Conservation (phyloP, 1,284 basidiomycete genomes). For the Trichosporon ovoides region DNA sequence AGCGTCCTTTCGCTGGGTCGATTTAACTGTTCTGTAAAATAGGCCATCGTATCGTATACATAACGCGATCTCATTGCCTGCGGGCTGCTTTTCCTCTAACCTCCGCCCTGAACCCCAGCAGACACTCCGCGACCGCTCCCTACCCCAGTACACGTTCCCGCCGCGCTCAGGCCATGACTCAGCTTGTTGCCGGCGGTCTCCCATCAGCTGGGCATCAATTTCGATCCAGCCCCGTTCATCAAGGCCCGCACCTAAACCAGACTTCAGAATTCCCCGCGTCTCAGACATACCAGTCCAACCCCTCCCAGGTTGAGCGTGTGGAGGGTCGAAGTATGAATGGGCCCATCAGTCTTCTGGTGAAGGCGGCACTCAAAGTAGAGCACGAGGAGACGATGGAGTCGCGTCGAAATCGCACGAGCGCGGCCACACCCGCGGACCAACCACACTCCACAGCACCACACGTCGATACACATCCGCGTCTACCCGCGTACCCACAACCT, state of each 20-base stretch:
- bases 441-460: neutral
- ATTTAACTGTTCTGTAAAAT: too few relatives aligned
- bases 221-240: neutral
- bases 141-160: neutral
- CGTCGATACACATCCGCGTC: neutral
- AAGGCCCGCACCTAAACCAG: neutral
- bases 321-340: constrained; percentile 4
- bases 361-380: constrained; percentile 6
- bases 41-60: too few relatives aligned
- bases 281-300: neutral
- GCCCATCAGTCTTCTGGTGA: constrained; percentile 8
- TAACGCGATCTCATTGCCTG: neutral
- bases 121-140: neutral
- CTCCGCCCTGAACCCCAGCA: too few relatives aligned
- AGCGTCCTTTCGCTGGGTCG: too few relatives aligned
- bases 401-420: too few relatives aligned
- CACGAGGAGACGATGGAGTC: neutral
- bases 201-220: neutral
- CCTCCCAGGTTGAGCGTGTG: neutral
- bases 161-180: neutral
- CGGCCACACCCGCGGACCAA: neutral
- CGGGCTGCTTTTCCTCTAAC: neutral
- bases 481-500: neutral
- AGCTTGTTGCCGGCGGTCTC: neutral
- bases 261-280: neutral